Percentiles rank a stretch among this genome's conserved stretches.
These are phyloP conservation scores for Lentinula guzmanii DNA, from an alignment of 768 basidiomycete genomes.

Conservation along the genomic window DNA sequence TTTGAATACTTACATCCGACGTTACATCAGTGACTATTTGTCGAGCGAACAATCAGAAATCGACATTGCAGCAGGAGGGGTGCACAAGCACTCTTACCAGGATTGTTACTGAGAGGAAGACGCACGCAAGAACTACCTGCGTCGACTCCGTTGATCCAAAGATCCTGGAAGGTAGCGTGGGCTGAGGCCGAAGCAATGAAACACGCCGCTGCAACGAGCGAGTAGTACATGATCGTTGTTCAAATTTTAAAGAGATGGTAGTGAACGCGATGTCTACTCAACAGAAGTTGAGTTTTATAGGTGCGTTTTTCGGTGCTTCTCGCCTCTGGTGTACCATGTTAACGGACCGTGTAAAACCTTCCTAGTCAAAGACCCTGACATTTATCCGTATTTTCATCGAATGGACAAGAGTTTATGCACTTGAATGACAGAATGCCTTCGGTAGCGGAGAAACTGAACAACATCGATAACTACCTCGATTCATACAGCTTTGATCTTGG, in stretches of 20 bases:
- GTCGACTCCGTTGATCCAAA: conserved; percentile 48
- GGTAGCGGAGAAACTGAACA: conserved; percentile 1
- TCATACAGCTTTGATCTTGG: background rate
- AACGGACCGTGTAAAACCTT: background rate
- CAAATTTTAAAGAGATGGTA: background rate
- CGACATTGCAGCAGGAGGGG: background rate
- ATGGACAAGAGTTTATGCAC: background rate
- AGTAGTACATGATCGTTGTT: conserved; percentile 3
- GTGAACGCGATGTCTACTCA: background rate
- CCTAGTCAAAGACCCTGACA: background rate
- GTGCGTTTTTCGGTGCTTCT: background rate
- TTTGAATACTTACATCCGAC: background rate
- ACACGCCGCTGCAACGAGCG: background rate
- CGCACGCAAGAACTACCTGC: conserved; percentile 42
- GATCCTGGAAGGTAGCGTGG: conserved; percentile 48
- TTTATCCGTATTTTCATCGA: conserved; percentile 4
- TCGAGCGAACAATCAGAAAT: background rate
- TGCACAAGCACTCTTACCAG: conserved; percentile 25
- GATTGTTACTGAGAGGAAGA: conserved; percentile 37
- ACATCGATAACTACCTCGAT: background rate
- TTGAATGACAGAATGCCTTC: background rate
- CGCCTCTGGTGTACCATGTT: background rate
- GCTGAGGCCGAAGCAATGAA: conserved; percentile 25
- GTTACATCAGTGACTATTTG: conserved; percentile 2
- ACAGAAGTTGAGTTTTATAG: background rate